Conservation (phyloP, 208 protist species). For the Acanthamoeba comandoni region DNA sequence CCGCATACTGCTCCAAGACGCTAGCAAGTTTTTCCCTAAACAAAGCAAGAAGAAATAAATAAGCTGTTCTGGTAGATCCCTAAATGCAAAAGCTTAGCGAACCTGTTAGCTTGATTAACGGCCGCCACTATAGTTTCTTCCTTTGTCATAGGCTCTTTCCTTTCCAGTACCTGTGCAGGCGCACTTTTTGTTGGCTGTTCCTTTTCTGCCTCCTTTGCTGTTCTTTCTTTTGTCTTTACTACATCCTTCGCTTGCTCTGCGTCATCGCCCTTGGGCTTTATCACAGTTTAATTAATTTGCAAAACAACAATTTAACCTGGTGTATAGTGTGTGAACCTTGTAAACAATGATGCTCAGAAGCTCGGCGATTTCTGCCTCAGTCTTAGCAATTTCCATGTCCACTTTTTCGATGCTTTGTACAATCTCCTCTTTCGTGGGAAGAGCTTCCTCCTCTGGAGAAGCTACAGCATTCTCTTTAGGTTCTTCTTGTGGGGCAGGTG, state of each 20-base stretch:
- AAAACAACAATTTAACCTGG: too few relatives aligned
- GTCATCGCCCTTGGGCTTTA: too few relatives aligned
- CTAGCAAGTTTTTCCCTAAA: slow-evolving; percentile 21
- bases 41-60: too few relatives aligned
- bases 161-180: too few relatives aligned
- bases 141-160: slow-evolving; percentile 3
- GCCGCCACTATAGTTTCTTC: slow-evolving; percentile 44
- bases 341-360: slow-evolving; percentile 43
- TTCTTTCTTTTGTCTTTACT: too few relatives aligned
- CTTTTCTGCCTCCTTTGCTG: neutral
- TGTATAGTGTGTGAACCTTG: neutral
- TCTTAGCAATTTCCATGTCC: slow-evolving; percentile 74
- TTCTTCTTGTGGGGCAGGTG: too few relatives aligned
- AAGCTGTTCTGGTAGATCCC: too few relatives aligned
- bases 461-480: too few relatives aligned
- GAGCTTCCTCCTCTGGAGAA: slow-evolving; percentile 2
- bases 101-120: slow-evolving; percentile 63
- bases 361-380: slow-evolving; percentile 41
- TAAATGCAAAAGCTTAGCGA: too few relatives aligned
- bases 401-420: slow-evolving; percentile 71
- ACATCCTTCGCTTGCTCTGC: too few relatives aligned
- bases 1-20: slow-evolving; percentile 64
- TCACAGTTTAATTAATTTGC: too few relatives aligned
- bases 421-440: slow-evolving; percentile 72
- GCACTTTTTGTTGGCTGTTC: neutral